Evolutionary conservation across 495 filamentous ascomycete species (phyloP), one percentile per base, ranked within the genome.

Genomic region (Talaromyces borbonicus): DNA sequence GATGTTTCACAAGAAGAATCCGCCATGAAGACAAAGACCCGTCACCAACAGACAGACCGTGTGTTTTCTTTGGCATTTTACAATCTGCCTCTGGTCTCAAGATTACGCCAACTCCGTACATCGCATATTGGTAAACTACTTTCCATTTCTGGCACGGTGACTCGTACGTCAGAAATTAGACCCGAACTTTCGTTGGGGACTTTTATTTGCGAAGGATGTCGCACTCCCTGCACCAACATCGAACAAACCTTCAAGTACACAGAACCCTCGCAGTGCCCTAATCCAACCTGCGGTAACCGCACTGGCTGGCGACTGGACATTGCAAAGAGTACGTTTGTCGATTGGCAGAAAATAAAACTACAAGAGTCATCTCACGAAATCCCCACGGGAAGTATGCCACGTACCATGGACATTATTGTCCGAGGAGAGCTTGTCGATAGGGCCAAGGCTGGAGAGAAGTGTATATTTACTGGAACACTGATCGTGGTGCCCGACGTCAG

Each of bases 281-380:
- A 96, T 54, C 52, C 72, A n/a, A 81, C 75, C n/a, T 99, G 92
- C 57, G 78, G 78, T 46, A 99, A 99, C 67, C 81, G 90, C 20
- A 65, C 74, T 38, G 88, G 84, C 15, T 99, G 92, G 92, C 79
- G 87, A 19, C 69, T 99, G 4, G 90, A 99, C 53, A 97, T 99
- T 58, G 77, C 87, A 35, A 92, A 95, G 61, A 95, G 89, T 59
- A 95, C 90, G 2, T 99, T 99, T 56, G 84, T 97, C 16, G 92
- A 99, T 64, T 99, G 92, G 92, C 92, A 99, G 52, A 97, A 97
- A 60, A 85, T 97, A 18, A 81, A 93, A 42, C 83, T 97, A 24
- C 92, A 99, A 62, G 92, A 99, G 66, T 97, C 95, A 60, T 92
- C 87, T 43, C 90, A 89, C 14, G 92, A 99, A 62, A 99, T 99